These are phyloP conservation scores for Acephala macrosclerotiorum DNA, from an alignment of 2,329 filamentous ascomycete genomes.

Conservation along the genomic window DNA sequence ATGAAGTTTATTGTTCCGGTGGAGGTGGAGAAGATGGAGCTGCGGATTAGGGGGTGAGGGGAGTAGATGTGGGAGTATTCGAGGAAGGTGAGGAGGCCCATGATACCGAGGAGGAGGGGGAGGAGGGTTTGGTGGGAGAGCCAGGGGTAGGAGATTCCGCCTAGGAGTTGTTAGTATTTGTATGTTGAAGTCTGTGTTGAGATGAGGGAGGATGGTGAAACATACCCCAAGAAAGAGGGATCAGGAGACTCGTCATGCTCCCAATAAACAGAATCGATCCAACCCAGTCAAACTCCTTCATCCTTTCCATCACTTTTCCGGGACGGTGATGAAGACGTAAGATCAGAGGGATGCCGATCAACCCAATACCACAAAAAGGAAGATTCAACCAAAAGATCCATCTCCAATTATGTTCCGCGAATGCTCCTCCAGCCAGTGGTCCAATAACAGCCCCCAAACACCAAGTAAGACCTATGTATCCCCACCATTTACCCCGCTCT, in stretches of 20 bases:
- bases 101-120: not conserved
- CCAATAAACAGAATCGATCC: not conserved
- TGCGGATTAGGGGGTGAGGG: not conserved
- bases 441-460: not conserved
- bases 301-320: not conserved
- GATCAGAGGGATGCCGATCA: not conserved
- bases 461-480: not conserved
- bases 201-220: not conserved
- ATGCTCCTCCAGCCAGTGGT: not conserved
- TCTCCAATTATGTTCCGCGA: slow-evolving; percentile 2
- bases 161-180: not conserved
- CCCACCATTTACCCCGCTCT: not conserved
- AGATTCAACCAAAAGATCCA: slow-evolving; percentile 16
- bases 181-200: not conserved
- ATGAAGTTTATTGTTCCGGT: not conserved
- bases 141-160: not conserved
- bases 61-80: not conserved
- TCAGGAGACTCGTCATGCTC: not conserved
- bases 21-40: not conserved
- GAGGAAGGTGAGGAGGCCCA: not conserved
- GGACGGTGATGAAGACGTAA: not conserved
- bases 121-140: not conserved
- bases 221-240: slow-evolving; percentile 4
- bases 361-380: not conserved
- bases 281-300: slow-evolving; percentile 2